Conservation (phyloP, 345 rosid genomes). For the Melastoma malabathricum region DNA sequence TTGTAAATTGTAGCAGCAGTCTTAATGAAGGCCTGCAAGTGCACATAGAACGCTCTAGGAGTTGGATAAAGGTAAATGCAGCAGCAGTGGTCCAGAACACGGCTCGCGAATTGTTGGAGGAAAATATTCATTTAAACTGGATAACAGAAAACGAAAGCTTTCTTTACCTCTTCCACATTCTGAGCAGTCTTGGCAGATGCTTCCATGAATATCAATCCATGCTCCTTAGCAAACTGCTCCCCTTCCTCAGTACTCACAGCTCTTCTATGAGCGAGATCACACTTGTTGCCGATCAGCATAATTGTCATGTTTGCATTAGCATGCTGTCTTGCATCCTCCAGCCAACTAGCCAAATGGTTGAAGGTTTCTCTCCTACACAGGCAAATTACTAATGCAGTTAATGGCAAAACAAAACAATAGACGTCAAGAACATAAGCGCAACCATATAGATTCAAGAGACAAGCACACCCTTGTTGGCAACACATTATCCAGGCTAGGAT, state of each 20-base stretch:
- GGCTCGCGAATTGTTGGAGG: no score
- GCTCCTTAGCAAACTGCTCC: constrained; percentile 88
- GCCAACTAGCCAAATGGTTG: constrained; percentile 92
- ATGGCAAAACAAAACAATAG: background rate
- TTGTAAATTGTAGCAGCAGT: constrained; percentile 89
- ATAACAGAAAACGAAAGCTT: background rate
- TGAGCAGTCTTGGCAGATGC: constrained; percentile 99
- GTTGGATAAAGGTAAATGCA: no score
- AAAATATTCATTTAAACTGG: background rate
- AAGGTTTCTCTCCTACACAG: constrained; percentile 75
- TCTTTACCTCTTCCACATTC: constrained; percentile 82
- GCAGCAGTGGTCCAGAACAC: no score
- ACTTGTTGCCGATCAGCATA: constrained; percentile 89
- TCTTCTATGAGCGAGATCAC: constrained; percentile 93
- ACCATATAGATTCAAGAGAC: background rate
- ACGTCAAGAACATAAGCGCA: background rate
- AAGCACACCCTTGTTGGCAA: no score
- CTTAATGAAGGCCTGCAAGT: constrained; percentile 67
- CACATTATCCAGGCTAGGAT: no score
- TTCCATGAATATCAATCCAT: constrained; percentile 95
- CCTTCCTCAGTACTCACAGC: constrained; percentile 96
- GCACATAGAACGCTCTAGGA: background rate
- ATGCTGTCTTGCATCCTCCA: constrained; percentile 96
- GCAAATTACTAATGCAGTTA: background rate
- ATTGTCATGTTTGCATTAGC: constrained; percentile 97